phyloP scores from a whole-genome alignment of 73 alveolate species.

The Blepharisma japonicum region DNA sequence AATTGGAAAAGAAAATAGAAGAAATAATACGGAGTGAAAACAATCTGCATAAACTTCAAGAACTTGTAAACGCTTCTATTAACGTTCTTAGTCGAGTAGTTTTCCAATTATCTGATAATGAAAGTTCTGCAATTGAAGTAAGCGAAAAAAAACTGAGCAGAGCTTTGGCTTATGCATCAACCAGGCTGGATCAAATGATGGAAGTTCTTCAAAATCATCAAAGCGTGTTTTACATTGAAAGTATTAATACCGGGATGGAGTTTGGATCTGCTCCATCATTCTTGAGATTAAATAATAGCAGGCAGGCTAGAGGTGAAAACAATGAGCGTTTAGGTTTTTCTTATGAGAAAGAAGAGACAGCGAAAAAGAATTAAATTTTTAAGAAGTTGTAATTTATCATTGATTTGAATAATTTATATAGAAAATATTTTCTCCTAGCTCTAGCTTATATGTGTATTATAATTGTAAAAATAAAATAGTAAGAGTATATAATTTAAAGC shows the following conservation, averaged over 20 bases:
- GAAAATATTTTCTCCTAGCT: no score
- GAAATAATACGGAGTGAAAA: neutral
- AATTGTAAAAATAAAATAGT: no score
- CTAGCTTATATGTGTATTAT: no score
- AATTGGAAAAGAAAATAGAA: neutral
- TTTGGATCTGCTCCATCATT: neutral
- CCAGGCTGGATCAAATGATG: neutral
- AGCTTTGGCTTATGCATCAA: constrained; percentile 6
- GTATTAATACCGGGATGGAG: constrained; percentile 3
- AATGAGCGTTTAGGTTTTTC: no score
- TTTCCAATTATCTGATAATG: constrained; percentile 5
- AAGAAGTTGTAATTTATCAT: no score
- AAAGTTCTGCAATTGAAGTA: no score
- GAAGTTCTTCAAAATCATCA: constrained; percentile 18
- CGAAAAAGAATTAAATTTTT: no score
- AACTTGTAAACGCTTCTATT: neutral
- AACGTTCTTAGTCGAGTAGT: neutral
- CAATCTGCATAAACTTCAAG: neutral
- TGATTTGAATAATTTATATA: no score
- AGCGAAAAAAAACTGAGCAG: neutral
- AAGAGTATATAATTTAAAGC: no score
- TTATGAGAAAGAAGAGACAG: no score
- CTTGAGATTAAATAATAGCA: neutral
- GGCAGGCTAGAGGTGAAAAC: no score
- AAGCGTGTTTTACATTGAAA: constrained; percentile 1